Percentiles rank a stretch among this genome's conserved stretches.
These are phyloP conservation scores for Naganishia liquefaciens DNA, from an alignment of 1,284 basidiomycete species.

Conservation along the genomic window DNA sequence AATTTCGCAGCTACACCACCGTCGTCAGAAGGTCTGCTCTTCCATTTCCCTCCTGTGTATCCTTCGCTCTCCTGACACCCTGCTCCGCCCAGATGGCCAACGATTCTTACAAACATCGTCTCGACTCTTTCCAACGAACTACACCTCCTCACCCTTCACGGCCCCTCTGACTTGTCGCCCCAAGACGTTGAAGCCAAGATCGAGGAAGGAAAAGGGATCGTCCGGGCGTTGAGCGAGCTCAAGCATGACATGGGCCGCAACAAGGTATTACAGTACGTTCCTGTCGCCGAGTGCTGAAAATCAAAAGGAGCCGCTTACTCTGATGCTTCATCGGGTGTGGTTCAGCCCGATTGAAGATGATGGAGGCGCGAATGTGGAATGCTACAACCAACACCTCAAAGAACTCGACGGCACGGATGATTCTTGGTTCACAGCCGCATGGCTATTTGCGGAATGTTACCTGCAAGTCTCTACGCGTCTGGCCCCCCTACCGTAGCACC, in stretches of 20 bases:
- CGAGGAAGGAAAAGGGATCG: slow-evolving; percentile 74
- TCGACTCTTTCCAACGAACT: slow-evolving; percentile 67
- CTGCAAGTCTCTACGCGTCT: slow-evolving; percentile 48
- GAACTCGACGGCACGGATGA: slow-evolving; percentile 56
- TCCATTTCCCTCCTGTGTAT: too few species aligned
- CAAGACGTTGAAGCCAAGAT: slow-evolving; percentile 49
- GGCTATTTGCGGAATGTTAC: slow-evolving; percentile 88
- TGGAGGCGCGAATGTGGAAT: slow-evolving; percentile 65
- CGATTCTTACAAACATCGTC: slow-evolving; percentile 78
- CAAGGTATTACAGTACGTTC: slow-evolving; percentile 67
- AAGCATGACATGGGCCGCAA: slow-evolving; percentile 90
- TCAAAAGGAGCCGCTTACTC: too few species aligned
- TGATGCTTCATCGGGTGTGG: too few species aligned
- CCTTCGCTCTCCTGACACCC: background rate
- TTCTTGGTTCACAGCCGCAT: slow-evolving; percentile 88
- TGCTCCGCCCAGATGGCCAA: slow-evolving; percentile 68
- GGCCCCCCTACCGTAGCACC: slow-evolving; percentile 10
- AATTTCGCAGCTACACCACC: slow-evolving; percentile 45
- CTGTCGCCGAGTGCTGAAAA: too few species aligned
- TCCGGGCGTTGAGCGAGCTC: slow-evolving; percentile 73
- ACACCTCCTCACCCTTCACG: slow-evolving; percentile 56
- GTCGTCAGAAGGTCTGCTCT: slow-evolving; percentile 43
- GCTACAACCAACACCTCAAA: slow-evolving; percentile 73
- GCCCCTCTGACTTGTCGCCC: slow-evolving; percentile 37
- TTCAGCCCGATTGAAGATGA: slow-evolving; percentile 69